phyloP scores from a whole-genome alignment of 116 monocot species.

The Papilionanthe hybrid region DNA sequence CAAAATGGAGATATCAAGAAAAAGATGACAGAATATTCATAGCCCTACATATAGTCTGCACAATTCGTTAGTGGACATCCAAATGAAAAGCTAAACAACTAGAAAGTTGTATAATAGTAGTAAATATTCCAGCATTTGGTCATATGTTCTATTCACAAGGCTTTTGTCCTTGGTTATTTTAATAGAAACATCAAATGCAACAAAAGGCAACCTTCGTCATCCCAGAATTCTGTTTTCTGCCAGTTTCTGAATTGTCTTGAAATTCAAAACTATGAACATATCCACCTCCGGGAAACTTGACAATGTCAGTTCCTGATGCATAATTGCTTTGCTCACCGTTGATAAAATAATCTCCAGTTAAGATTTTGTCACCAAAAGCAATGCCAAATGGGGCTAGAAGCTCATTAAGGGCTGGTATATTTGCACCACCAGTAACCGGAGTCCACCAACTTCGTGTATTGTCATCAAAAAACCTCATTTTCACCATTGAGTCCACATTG shows the following conservation, averaged over 20 bases:
- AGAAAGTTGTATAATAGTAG: not conserved
- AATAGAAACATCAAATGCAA: not conserved
- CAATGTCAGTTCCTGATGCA: conserved; percentile 96
- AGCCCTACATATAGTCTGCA: not conserved
- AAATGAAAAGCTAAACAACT: not conserved
- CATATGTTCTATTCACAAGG: not conserved
- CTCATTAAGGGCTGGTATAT: conserved; percentile 92
- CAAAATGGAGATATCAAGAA: not conserved
- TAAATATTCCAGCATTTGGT: not conserved
- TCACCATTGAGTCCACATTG: conserved; percentile 91
- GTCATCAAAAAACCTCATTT: conserved; percentile 99
- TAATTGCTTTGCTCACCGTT: conserved; percentile 91
- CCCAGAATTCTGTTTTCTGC: conserved; percentile 54
- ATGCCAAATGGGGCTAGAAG: conserved; percentile 87
- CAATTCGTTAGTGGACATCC: not conserved
- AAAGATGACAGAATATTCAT: not conserved
- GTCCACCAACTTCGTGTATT: conserved; percentile 99
- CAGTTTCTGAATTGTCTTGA: conserved; percentile 81
- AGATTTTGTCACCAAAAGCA: conserved; percentile 91
- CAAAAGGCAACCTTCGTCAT: conserved; percentile 46
- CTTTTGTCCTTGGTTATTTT: not conserved
- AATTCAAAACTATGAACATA: conserved; percentile 86
- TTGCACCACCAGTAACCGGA: conserved; percentile 98
- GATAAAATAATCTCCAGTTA: conserved; percentile 87
- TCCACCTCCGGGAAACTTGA: conserved; percentile 88